A percentile compares a stretch with the other conserved stretches of the same genome.
Evolutionary conservation across 768 basidiomycete species (phyloP).

Genomic region (Tephrocybe sp.): DNA sequence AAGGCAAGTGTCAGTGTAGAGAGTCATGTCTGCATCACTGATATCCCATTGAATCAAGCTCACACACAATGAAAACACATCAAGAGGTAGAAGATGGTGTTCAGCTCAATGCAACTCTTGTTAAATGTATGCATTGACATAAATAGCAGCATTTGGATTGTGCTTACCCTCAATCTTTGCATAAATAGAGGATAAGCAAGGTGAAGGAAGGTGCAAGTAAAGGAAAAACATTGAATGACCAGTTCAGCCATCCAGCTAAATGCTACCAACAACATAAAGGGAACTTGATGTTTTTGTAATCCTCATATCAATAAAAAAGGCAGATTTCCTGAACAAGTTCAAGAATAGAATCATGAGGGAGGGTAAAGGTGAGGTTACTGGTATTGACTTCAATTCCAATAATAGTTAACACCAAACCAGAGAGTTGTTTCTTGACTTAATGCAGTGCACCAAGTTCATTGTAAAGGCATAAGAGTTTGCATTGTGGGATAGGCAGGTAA

Average conservation of each 20-base stretch:
- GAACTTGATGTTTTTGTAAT: not conserved
- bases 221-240: conserved; percentile 37
- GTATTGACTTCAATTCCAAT: conserved; percentile 41
- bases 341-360: not conserved
- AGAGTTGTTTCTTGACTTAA: conserved; percentile 37
- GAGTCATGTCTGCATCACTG: conserved; percentile 8
- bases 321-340: conserved; percentile 16
- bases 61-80: conserved; percentile 23
- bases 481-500: not conserved
- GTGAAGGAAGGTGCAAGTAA: conserved; percentile 22
- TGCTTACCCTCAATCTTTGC: conserved; percentile 12
- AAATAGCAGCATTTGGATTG: conserved; percentile 18
- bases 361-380: conserved; percentile 30
- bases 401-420: conserved; percentile 28
- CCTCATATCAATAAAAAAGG: conserved; percentile 9
- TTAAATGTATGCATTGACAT: conserved; percentile 22
- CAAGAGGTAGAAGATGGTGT: conserved; percentile 15
- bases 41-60: conserved; percentile 19
- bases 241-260: conserved; percentile 38
- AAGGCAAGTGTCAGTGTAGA: conserved; percentile 24
- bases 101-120: conserved; percentile 31
- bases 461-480: conserved; percentile 23
- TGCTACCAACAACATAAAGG: conserved; percentile 20
- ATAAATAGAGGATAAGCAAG: conserved; percentile 31
- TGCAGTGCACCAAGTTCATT: conserved; percentile 40